Percentiles rank a stretch among this genome's conserved stretches.
Conservation (phyloP, 371 early-diverging fungal species). For the Batrachochytrium dendrobatidis region DNA sequence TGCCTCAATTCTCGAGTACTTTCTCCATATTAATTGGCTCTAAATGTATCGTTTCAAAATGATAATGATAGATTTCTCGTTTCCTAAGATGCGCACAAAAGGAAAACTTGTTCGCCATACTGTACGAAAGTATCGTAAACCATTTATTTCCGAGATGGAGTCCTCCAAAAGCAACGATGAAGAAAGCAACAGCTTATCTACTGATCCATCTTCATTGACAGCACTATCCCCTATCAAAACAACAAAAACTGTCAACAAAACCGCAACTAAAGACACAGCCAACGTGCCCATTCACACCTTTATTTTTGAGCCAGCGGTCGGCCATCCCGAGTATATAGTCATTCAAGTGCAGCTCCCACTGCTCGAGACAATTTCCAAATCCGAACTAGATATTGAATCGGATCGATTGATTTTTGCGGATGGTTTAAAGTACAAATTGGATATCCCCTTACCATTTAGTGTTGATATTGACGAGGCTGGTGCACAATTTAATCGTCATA, state of each 20-base stretch:
- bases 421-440: constrained; percentile 10
- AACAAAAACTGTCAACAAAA: too few relatives aligned
- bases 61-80: constrained; percentile 44
- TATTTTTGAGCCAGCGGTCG: constrained; percentile 10
- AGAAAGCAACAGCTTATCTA: neutral
- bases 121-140: constrained; percentile 49
- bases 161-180: neutral
- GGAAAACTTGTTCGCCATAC: constrained; percentile 52
- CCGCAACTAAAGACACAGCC: too few relatives aligned
- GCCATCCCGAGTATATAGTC: constrained; percentile 20
- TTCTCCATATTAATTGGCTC: too few relatives aligned
- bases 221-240: too few relatives aligned
- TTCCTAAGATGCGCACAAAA: constrained; percentile 53
- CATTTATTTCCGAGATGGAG: constrained; percentile 37
- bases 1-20: too few relatives aligned
- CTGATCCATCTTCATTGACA: neutral
- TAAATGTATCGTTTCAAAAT: too few relatives aligned
- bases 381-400: constrained; percentile 35
- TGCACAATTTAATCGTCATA: constrained; percentile 23
- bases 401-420: constrained; percentile 18
- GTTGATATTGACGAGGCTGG: constrained; percentile 22
- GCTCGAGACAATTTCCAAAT: constrained; percentile 21
- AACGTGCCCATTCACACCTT: too few relatives aligned
- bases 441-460: constrained; percentile 4
- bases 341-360: constrained; percentile 34